Conservation (phyloP, 2,329 filamentous ascomycete genomes). For the Epichloe sp. region DNA sequence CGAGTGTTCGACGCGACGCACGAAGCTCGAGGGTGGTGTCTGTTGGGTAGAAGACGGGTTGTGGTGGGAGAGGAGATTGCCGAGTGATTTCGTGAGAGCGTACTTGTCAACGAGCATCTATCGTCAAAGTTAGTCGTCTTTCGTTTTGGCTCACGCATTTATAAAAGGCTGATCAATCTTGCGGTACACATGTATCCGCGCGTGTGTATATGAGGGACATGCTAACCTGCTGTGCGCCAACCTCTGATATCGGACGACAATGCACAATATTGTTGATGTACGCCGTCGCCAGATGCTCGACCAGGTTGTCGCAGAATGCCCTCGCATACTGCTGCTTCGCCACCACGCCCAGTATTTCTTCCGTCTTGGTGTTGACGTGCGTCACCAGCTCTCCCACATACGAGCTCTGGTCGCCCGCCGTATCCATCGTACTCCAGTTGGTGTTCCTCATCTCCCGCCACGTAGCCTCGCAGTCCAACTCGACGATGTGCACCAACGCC, state of each 20-base stretch:
- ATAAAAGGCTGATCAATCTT: neutral
- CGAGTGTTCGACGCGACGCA: conserved; percentile 72
- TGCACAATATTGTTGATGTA: conserved; percentile 79
- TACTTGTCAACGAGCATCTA: conserved; percentile 96
- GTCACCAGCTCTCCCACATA: conserved; percentile 76
- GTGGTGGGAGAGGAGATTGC: conserved; percentile 55
- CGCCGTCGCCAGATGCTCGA: conserved; percentile 67
- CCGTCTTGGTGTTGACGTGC: conserved; percentile 56
- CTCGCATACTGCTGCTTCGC: conserved; percentile 89
- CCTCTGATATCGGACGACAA: conserved; percentile 83
- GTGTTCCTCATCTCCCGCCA: conserved; percentile 98
- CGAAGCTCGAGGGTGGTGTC: conserved; percentile 46
- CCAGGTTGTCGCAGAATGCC: conserved; percentile 91
- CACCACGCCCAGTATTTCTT: conserved; percentile 63
- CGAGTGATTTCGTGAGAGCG: conserved; percentile 67
- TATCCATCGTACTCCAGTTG: conserved; percentile 88
- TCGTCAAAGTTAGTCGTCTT: neutral
- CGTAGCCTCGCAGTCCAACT: conserved; percentile 66
- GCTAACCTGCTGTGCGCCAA: conserved; percentile 75
- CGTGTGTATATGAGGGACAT: neutral
- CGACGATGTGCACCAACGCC: conserved; percentile 70
- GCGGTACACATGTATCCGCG: too few relatives aligned
- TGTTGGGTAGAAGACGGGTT: conserved; percentile 29
- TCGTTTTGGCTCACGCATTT: neutral
- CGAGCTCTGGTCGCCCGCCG: conserved; percentile 82